Base-by-base conservation (phyloP, 2,329 filamentous ascomycete species). In the Bipolaris sorokiniana region DNA sequence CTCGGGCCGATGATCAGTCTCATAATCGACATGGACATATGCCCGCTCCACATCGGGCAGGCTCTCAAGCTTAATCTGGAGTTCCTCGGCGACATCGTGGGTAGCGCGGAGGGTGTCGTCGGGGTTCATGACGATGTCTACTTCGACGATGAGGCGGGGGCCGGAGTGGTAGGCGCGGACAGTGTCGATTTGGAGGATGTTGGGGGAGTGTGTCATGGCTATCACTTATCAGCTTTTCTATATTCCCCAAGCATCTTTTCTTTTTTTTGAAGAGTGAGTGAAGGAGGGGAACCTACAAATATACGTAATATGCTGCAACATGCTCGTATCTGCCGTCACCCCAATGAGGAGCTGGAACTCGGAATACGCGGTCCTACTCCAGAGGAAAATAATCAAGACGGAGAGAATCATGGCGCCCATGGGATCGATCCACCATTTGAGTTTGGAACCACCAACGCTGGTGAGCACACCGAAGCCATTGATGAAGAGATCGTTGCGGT, bases 1-100 rank as follows among this genome's bases (percentile, higher is more conserved):
- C 80, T 97, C 93, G 0, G 94, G 94, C 76, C 95, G 93, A 77
- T 98, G 95, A 16, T 90, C 92, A 3, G 93, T 97, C 80, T 98
- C 95, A 69, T 96, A 98, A 76, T 99, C 95, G 16, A 97, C 93
- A 76, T 99, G 95, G 18, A 98, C 95, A 74, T 97, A 98, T 0
- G 92, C 92, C 57, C 95, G 82, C 83, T 98, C 95, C 9, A 98
- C 88, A 73, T 97, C 89, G 0, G 95, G 94, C 62, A 99, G 78
- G 54, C 88, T 90, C 83, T 99, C 95, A 2, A 98, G 82, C 81
- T 98, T 98, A 61, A 90, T 90, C 82, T 99, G 95, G 68, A 99
- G 82, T 68, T 90, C 92, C 78, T 99, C 95, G 0, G 95, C 94
- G 11, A 97, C 86, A 71, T 99, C 95, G 76, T 99, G 95, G 0